phyloP scores from a whole-genome alignment of 306 rosid species.

The Casuarina equisetifolia region DNA sequence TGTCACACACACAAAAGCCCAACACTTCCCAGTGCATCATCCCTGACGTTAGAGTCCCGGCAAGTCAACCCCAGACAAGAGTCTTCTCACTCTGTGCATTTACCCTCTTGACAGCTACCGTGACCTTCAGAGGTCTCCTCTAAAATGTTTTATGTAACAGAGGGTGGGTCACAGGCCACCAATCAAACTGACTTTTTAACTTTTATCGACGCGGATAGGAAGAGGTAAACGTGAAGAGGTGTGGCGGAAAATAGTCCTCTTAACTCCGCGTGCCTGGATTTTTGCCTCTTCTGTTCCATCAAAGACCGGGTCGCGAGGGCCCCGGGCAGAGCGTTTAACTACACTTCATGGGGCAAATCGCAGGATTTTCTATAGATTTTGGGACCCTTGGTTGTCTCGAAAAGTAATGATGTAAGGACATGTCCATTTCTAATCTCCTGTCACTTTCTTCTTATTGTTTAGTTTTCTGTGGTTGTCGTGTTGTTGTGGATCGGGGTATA shows the following conservation, averaged over 20 bases:
- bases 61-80: too few species aligned
- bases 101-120: too few species aligned
- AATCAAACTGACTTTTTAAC: neutral
- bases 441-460: neutral
- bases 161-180: neutral
- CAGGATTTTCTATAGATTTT: too few species aligned
- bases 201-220: neutral
- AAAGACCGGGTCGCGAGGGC: neutral
- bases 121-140: too few species aligned
- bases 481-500: neutral
- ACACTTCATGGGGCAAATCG: too few species aligned
- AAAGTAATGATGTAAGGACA: neutral
- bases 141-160: neutral
- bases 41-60: too few species aligned
- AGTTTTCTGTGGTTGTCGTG: neutral
- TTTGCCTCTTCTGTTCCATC: too few species aligned
- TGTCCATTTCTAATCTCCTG: neutral
- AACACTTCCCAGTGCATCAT: too few species aligned
- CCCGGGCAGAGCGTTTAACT: neutral
- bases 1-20: too few species aligned
- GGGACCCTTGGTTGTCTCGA: too few species aligned
- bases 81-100: too few species aligned
- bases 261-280: neutral
- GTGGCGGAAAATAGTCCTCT: neutral
- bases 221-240: neutral